These are phyloP conservation scores for Pythium biforme DNA, from an alignment of 352 stramenopile species.

Conservation along the genomic window DNA sequence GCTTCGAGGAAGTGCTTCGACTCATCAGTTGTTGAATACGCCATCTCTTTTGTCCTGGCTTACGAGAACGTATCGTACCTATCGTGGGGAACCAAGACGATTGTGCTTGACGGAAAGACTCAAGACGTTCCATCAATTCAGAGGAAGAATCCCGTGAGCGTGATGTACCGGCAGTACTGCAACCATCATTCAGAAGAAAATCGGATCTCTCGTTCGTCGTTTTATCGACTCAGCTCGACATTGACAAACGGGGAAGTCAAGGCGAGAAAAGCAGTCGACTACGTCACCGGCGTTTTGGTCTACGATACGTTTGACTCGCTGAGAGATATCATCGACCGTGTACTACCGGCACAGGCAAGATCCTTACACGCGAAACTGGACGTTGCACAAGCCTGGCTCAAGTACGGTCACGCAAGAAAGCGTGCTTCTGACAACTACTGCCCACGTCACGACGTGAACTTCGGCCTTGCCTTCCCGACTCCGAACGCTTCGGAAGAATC, in stretches of 20 bases:
- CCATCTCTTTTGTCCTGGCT: no score
- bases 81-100: conserved; percentile 10
- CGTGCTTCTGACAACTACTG: no score
- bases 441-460: not conserved
- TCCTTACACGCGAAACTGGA: not conserved
- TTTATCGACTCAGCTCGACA: not conserved
- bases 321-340: not conserved
- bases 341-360: not conserved
- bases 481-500: not conserved
- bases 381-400: conserved; percentile 7
- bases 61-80: conserved; percentile 14
- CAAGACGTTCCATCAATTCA: conserved; percentile 16
- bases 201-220: not conserved
- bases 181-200: not conserved
- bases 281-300: conserved; percentile 9
- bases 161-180: conserved; percentile 5
- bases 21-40: no score
- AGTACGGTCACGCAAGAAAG: conserved; percentile 12
- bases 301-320: conserved; percentile 9
- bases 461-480: not conserved
- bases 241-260: conserved; percentile 6
- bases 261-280: not conserved
- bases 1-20: no score
- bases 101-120: not conserved
- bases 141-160: conserved; percentile 2